Base-by-base conservation (phyloP, 495 filamentous ascomycete genomes). In the Aspergillus mulundensis region DNA sequence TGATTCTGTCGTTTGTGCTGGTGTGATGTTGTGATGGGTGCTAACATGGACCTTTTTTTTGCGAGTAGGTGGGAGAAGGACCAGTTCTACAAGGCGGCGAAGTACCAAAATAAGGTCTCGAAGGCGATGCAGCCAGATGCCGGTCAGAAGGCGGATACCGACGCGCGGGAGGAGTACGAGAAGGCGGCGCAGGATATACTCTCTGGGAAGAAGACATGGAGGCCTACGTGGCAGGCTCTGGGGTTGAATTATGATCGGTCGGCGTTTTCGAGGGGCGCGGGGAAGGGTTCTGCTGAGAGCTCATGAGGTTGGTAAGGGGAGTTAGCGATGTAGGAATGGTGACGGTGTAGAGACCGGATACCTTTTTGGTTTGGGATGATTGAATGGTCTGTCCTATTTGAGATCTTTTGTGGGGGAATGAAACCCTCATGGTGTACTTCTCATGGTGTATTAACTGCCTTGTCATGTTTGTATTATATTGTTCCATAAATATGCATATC, bases 101-200 rank as follows among this genome's bases (percentile, higher is more conserved):
- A 71, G 54, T 69, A 64, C 53, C 67, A 71, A 50, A 39, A 64
- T 18, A 54, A 70, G 11, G 45, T 66, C 32, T 65, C 68, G 19
- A 52, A 67, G 41, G 14, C 57, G 41, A 59, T 61, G 30, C 63
- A 58, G 53, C 64, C 62, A 0, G 59, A 76, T 20, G 55, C 65
- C 10, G 50, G 48, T n/a, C 63, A 67, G 52, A 53, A 77, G 58
- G 59, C 72, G 0, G 60, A 74, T 24, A 53, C 63, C 7, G 38
- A 63, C 2, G 34, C 65, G 51, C 65, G 66, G 5, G 61, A 69
- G 49, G 63, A 65, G 1, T 72, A 56, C 51, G 57, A 74, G 66
- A 70, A 80, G 60, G 81, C 86, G 65, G 87, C 84, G 8, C 68
- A 84, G 77, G 73, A 78, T 60, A 55, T 89, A 58, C 68, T 87